Base-by-base conservation (phyloP, 2,329 filamentous ascomycete genomes). In the Aspergillus sp. region DNA sequence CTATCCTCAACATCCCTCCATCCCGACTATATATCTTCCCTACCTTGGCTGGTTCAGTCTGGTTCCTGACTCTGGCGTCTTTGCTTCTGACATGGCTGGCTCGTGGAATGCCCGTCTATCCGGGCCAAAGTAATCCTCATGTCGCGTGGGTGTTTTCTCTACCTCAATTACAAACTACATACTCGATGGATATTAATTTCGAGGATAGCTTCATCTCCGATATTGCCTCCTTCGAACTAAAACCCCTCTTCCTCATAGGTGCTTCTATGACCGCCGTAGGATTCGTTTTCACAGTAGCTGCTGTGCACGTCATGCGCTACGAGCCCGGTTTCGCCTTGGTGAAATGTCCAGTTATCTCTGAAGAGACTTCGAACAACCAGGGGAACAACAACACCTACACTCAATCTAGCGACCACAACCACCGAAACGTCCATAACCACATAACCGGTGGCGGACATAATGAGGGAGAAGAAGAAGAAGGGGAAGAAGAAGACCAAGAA, bases 231-330 rank as follows among this genome's bases (percentile, higher is more conserved):
- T 68, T 67, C 36, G 65, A 68, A 42, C 41, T 67, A 5, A 68
- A 67, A 19, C 63, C 66, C 19, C 58, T 68, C n/a, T 68, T 68
- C 21, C 63, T 68, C 3, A 55, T 67, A 15, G 66, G 66, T 2
- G 51, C 66, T 10, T 63, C 66, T 13, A 62, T 67, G 19, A 67
- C 66, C 10, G 65, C 63, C 27, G 58, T 67, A 23, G 64, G 65
- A 5, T 67, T 68, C 39, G 38, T 64, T 10, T 56, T 64, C 38
- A 66, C 65, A 21, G 62, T 68, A 5, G 62, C 62, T 10, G 60
- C 61, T 1, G 66, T 68, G 13, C 66, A 68, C 41, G 66, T 68
- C n/a, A 60, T 67, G 49, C 64, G 62, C 32, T 67, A 66, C 53
- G 66, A 68, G 50, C 63, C 66, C 8, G 64, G 64, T 7, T 66